A percentile compares a stretch with the other conserved stretches of the same genome.
phyloP scores from a whole-genome alignment of 2,329 filamentous ascomycete genomes.

The Bipolaris cookei region DNA sequence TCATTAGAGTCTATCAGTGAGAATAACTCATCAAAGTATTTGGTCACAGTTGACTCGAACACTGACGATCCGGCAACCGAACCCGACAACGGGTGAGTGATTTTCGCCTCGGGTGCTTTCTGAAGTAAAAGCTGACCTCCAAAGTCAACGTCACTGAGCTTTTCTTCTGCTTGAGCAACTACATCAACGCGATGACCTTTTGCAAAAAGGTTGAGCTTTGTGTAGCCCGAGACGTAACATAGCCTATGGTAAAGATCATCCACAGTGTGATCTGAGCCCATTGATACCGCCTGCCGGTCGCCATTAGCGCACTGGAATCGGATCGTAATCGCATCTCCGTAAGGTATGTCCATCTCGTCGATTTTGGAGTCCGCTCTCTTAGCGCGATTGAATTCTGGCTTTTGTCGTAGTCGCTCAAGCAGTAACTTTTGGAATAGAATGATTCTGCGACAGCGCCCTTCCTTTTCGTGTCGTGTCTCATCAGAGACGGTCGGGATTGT shows the following conservation, averaged over 20 bases:
- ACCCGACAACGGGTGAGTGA: conserved; percentile 27
- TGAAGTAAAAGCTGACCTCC: conserved; percentile 41
- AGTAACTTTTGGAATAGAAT: conserved; percentile 46
- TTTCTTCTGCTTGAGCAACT: conserved; percentile 61
- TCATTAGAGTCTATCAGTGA: conserved; percentile 78
- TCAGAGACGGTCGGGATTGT: conserved; percentile 20
- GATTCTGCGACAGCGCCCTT: conserved; percentile 41
- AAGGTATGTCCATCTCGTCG: conserved; percentile 58
- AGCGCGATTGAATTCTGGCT: conserved; percentile 41
- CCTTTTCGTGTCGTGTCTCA: conserved; percentile 36
- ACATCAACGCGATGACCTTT: conserved; percentile 70
- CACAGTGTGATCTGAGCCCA: conserved; percentile 74
- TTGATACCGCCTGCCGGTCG: conserved; percentile 66
- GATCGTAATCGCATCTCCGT: conserved; percentile 70
- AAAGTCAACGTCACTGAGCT: conserved; percentile 63
- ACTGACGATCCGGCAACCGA: conserved; percentile 48
- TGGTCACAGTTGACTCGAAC: conserved; percentile 79
- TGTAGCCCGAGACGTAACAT: conserved; percentile 73
- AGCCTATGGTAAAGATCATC: conserved; percentile 72
- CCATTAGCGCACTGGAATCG: conserved; percentile 70
- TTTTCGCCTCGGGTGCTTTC: conserved; percentile 36
- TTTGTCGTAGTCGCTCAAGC: conserved; percentile 39
- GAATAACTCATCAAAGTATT: conserved; percentile 85
- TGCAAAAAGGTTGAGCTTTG: conserved; percentile 75
- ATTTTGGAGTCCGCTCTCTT: conserved; percentile 45